Evolutionary conservation across 176 grass and related monocot species (phyloP).

Genomic region (Eleusine coracana): DNA sequence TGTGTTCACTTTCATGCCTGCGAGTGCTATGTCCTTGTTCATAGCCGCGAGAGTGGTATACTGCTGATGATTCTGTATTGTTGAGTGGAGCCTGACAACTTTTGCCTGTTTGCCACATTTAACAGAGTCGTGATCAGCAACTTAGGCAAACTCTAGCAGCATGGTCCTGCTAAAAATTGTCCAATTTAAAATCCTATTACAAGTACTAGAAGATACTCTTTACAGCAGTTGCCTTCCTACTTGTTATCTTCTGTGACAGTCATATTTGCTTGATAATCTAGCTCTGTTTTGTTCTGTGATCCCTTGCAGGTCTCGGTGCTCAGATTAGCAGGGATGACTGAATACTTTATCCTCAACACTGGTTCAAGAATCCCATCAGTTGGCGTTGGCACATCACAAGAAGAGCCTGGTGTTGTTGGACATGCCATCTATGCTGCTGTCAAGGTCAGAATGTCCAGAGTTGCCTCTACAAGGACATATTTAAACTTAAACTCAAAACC

Average conservation of each 20-base stretch:
- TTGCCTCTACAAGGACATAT: neutral
- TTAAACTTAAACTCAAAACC: neutral
- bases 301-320: neutral
- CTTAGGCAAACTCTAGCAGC: neutral
- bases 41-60: no score
- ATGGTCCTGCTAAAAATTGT: neutral
- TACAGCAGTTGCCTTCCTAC: neutral
- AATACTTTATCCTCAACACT: constrained; percentile 52
- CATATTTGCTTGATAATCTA: neutral
- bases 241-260: neutral
- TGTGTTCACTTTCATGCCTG: no score
- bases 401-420: constrained; percentile 38
- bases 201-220: neutral
- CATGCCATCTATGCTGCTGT: constrained; percentile 46
- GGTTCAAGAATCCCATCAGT: constrained; percentile 49
- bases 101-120: no score
- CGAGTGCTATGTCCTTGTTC: no score
- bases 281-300: neutral
- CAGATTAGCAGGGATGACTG: constrained; percentile 2
- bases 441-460: constrained; percentile 42
- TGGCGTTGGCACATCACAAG: constrained; percentile 67
- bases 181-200: neutral
- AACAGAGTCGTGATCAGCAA: no score
- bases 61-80: no score
- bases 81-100: no score